Evolutionary conservation across 192 early-diverging fungal species (phyloP).

Genomic region (Podila minutissima): DNA sequence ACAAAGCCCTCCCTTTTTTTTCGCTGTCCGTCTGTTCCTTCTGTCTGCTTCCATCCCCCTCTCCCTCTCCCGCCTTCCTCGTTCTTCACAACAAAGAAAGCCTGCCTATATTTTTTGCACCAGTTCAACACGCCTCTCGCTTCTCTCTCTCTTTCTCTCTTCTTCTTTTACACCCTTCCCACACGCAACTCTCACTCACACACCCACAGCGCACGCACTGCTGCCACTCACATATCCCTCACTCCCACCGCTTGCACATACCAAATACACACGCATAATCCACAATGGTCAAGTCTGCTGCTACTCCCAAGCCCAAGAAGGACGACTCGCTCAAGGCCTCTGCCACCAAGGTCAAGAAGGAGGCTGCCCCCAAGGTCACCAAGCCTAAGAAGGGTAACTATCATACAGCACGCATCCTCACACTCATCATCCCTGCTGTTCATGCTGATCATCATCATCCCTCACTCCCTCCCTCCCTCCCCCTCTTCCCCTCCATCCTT

Average conservation of each 20-base stretch:
- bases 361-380: constrained; percentile 19
- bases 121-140: background rate
- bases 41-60: background rate
- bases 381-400: constrained; percentile 13
- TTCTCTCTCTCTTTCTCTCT: constrained; percentile 15
- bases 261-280: constrained; percentile 11
- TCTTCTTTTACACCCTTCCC: constrained; percentile 3
- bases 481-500: background rate
- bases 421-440: background rate
- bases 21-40: background rate
- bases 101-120: constrained; percentile 8
- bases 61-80: background rate
- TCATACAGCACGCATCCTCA: constrained; percentile 3
- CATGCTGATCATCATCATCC: background rate
- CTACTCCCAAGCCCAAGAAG: background rate
- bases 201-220: constrained; percentile 1
- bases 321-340: background rate
- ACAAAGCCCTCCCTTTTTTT: constrained; percentile 6
- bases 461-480: background rate
- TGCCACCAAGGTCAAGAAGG: background rate
- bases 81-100: background rate
- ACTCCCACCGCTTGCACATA: constrained; percentile 8
- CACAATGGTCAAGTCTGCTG: constrained; percentile 15
- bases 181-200: constrained; percentile 12
- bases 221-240: background rate